Evolutionary conservation across 495 filamentous ascomycete species (phyloP).

Genomic region (Tuber indicum): DNA sequence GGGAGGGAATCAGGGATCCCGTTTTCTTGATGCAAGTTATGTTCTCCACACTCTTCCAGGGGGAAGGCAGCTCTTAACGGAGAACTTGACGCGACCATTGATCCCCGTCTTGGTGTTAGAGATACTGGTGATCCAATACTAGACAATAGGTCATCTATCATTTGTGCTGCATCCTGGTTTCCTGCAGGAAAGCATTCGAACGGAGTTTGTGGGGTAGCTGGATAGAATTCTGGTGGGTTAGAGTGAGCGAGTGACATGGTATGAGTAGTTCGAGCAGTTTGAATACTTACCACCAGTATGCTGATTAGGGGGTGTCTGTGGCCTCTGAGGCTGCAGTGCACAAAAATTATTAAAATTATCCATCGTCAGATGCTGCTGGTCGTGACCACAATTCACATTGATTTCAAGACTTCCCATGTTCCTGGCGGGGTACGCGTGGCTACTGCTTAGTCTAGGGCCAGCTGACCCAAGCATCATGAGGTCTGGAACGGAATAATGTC

Average conservation of each 20-base stretch:
- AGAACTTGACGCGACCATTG: constrained; percentile 26
- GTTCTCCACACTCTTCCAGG: constrained; percentile 8
- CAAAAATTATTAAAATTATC: constrained; percentile 26
- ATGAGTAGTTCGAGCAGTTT: constrained; percentile 13
- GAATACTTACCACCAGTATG: constrained; percentile 28
- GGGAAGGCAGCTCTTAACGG: constrained; percentile 30
- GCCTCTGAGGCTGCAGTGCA: constrained; percentile 23
- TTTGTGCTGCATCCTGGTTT: constrained; percentile 32
- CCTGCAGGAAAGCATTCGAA: constrained; percentile 28
- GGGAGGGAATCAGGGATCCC: constrained; percentile 16
- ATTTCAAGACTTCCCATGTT: constrained; percentile 29
- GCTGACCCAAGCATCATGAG: constrained; percentile 39
- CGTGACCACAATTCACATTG: constrained; percentile 20
- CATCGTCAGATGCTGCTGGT: constrained; percentile 25
- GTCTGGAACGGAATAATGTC: constrained; percentile 36
- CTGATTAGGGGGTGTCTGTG: constrained; percentile 28
- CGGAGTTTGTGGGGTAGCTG: constrained; percentile 37
- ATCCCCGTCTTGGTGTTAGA: constrained; percentile 24
- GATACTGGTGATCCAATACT: constrained; percentile 23
- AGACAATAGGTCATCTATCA: constrained; percentile 38
- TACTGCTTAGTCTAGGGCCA: constrained; percentile 28
- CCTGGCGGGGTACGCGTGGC: constrained; percentile 27
- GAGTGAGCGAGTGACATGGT: constrained; percentile 33
- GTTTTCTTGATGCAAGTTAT: constrained; percentile 5
- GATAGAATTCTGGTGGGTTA: constrained; percentile 30